Evolutionary conservation across 495 filamentous ascomycete species (phyloP), one percentile per base, ranked within the genome.

Genomic region (Ramalina peruviana): DNA sequence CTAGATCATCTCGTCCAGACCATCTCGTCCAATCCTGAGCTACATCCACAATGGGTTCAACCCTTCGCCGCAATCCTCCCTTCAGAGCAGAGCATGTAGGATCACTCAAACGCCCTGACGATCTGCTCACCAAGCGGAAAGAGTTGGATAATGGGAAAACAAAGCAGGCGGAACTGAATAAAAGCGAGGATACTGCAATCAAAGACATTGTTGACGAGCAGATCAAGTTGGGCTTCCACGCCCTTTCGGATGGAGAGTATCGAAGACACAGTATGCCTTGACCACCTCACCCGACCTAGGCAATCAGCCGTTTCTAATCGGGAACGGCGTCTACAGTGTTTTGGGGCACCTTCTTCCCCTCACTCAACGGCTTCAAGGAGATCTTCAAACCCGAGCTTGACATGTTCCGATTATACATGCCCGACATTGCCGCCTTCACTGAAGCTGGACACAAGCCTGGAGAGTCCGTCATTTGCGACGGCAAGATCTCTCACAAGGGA

Each of bases 21-120:
- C 60, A 60, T 46, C 52, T 48, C n/a, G 40, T 58, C 3, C 59
- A 60, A 51, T 38, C 59, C 11, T 58, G 55, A 20, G 55, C 58
- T n/a, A 55, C n/a, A 6, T 1, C 23, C 26, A 15, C 9, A 42
- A 43, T 46, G 49, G 1, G 21, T 19, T 12, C 40, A 43, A 23
- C 49, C 12, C 26, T 74, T 44, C 74, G 76, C 61, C 76, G 72
- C 62, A 69, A 70, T 30, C 82, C 84, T 40, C 85, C 86, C 16
- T 90, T 88, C 67, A 77, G 84, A 54, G 86, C 85, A 42, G 86
- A 90, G 71, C 85, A 90, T 58, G 68, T 94, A 54, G 86, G 86
- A 55, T 89, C 84, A 26, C 77, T 92, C 19, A 76, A 89, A 19
- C 79, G 86, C 16, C 85, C 86, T 38, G 64, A 84, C 39, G 59